Percentiles rank a stretch among this genome's conserved stretches.
Evolutionary conservation across 1,284 basidiomycete species (phyloP).

Genomic region (Cyathus olla): DNA sequence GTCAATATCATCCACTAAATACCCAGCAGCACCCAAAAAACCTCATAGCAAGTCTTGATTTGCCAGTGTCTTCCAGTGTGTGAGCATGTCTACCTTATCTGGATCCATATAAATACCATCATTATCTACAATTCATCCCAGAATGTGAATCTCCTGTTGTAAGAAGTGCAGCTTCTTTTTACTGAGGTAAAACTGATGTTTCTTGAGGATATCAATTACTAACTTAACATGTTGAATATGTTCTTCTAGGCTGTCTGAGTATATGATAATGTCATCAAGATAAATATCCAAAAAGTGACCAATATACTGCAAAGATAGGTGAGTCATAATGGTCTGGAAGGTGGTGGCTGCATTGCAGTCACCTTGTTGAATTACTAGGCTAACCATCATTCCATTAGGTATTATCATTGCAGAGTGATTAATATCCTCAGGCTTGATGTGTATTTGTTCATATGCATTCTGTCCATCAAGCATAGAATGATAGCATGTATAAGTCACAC

Average conservation of each 20-base stretch:
- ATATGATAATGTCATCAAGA: slow-evolving; percentile 48
- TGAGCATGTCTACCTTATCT: slow-evolving; percentile 41
- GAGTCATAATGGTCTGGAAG: slow-evolving; percentile 1
- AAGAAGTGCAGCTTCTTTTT: slow-evolving; percentile 39
- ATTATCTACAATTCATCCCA: slow-evolving; percentile 44
- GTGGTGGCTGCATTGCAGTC: slow-evolving; percentile 23
- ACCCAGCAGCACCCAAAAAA: slow-evolving; percentile 42
- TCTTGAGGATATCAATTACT: slow-evolving; percentile 36
- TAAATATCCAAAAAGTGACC: slow-evolving; percentile 33
- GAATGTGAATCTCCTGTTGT: slow-evolving; percentile 30
- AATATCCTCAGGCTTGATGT: slow-evolving; percentile 40
- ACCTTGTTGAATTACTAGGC: slow-evolving; percentile 34
- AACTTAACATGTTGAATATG: slow-evolving; percentile 40
- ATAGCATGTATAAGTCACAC: slow-evolving; percentile 21
- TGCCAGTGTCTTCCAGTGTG: slow-evolving; percentile 41
- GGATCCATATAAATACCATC: slow-evolving; percentile 49
- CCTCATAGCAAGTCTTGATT: slow-evolving; percentile 31
- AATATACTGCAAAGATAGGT: slow-evolving; percentile 21
- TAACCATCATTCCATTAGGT: slow-evolving; percentile 45
- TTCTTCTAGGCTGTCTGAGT: slow-evolving; percentile 40
- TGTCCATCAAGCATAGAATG: slow-evolving; percentile 38
- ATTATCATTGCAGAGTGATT: slow-evolving; percentile 23
- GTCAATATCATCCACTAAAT: slow-evolving; percentile 37
- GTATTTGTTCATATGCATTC: slow-evolving; percentile 48
- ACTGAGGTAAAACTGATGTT: slow-evolving; percentile 38